These are phyloP conservation scores for Ophiostoma sp. DNA, from an alignment of 2,329 filamentous ascomycete species.

Conservation along the genomic window DNA sequence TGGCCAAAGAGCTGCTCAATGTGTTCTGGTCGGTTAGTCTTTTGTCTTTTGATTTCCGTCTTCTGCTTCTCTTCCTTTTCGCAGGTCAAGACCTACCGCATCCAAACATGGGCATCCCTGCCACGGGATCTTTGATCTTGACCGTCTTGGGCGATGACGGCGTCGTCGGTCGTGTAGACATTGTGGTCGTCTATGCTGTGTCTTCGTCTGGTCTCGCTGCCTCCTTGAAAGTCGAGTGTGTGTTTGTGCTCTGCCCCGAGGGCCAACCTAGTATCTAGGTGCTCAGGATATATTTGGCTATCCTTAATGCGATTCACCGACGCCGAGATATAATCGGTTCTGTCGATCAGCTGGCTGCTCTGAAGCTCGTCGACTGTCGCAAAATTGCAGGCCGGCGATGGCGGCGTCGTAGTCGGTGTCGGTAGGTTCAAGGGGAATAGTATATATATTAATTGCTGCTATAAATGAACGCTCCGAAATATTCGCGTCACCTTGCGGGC, in stretches of 20 bases:
- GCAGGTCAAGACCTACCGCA: slow-evolving; percentile 48
- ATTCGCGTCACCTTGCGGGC: background rate
- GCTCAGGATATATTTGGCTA: background rate
- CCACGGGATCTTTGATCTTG: slow-evolving; percentile 55
- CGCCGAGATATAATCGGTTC: background rate
- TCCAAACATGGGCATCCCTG: slow-evolving; percentile 57
- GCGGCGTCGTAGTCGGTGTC: background rate
- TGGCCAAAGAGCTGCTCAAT: slow-evolving; percentile 61
- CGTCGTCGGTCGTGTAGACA: slow-evolving; percentile 46
- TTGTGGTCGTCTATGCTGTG: slow-evolving; percentile 30
- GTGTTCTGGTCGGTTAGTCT: slow-evolving; percentile 53
- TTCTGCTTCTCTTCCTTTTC: background rate
- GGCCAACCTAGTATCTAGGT: background rate
- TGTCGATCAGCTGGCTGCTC: background rate
- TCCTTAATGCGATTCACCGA: background rate
- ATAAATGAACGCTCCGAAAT: background rate
- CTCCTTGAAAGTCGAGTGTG: background rate
- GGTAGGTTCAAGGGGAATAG: background rate
- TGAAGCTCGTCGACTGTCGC: background rate
- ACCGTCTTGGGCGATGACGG: slow-evolving; percentile 52
- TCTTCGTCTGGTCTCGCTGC: background rate
- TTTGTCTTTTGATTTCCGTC: background rate
- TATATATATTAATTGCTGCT: background rate
- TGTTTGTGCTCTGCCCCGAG: background rate
- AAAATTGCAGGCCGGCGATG: background rate